Evolutionary conservation across 495 filamentous ascomycete genomes (phyloP).

Genomic region (Cercophora sp.): DNA sequence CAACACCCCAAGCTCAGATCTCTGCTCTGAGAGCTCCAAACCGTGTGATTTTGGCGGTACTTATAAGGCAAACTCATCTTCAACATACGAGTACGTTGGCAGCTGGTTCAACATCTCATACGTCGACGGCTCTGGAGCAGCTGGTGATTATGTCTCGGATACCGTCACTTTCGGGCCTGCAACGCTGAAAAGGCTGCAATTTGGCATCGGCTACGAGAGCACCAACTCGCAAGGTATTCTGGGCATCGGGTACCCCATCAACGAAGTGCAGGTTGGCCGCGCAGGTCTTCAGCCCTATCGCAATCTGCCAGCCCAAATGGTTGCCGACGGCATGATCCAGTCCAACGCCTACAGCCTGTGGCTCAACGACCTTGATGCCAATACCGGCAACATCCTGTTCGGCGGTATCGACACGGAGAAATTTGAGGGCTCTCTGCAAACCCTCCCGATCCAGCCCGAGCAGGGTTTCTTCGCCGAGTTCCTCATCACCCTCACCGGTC

Average conservation of each 20-base stretch:
- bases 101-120: slow-evolving; percentile 89
- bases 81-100: slow-evolving; percentile 73
- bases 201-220: slow-evolving; percentile 79
- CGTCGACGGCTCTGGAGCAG: slow-evolving; percentile 76
- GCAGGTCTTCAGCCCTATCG: slow-evolving; percentile 59
- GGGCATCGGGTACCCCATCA: slow-evolving; percentile 81
- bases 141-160: slow-evolving; percentile 82
- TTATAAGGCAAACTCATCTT: slow-evolving; percentile 70
- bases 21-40: slow-evolving; percentile 47
- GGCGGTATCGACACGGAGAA: slow-evolving; percentile 85
- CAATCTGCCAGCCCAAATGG: slow-evolving; percentile 76
- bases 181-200: slow-evolving; percentile 65
- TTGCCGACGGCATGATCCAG: slow-evolving; percentile 63
- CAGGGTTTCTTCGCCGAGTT: slow-evolving; percentile 65
- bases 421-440: slow-evolving; percentile 66
- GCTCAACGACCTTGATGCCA: slow-evolving; percentile 77
- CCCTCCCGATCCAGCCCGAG: slow-evolving; percentile 67
- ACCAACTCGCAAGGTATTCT: slow-evolving; percentile 74
- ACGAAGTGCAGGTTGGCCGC: slow-evolving; percentile 73
- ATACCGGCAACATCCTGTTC: slow-evolving; percentile 80
- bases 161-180: slow-evolving; percentile 63
- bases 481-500: slow-evolving; percentile 68
- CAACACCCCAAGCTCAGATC: slow-evolving; percentile 60
- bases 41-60: slow-evolving; percentile 60
- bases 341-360: slow-evolving; percentile 85